Percentiles rank a stretch among this genome's conserved stretches.
Evolutionary conservation across 2,329 filamentous ascomycete genomes (phyloP).

Genomic region (Berkeleyomyces rouxiae): DNA sequence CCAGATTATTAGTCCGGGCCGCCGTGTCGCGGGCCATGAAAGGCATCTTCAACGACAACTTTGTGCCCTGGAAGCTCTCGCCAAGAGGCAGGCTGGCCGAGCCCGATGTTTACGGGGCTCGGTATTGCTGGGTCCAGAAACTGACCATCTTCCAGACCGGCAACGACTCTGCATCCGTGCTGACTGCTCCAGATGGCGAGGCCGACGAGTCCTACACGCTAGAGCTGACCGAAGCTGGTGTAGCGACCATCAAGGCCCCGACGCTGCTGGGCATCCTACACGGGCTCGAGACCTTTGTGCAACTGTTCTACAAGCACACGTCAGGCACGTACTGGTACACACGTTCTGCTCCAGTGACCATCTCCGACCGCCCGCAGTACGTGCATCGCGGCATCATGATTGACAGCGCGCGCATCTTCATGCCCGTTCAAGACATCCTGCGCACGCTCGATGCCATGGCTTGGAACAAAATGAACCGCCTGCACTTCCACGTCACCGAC

Average conservation of each 20-base stretch:
- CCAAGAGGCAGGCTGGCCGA: slow-evolving; percentile 48
- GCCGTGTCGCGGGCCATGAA: slow-evolving; percentile 42
- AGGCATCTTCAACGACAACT: slow-evolving; percentile 48
- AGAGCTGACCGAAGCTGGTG: slow-evolving; percentile 38
- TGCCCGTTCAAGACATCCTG: slow-evolving; percentile 48
- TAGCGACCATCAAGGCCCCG: slow-evolving; percentile 44
- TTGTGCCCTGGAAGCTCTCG: slow-evolving; percentile 67
- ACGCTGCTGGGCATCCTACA: slow-evolving; percentile 54
- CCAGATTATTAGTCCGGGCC: slow-evolving; percentile 37
- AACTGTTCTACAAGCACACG: slow-evolving; percentile 63
- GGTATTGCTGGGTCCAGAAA: slow-evolving; percentile 30
- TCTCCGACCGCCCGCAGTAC: slow-evolving; percentile 60
- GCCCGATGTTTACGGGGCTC: slow-evolving; percentile 28
- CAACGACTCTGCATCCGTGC: slow-evolving; percentile 34
- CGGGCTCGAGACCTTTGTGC: slow-evolving; percentile 60
- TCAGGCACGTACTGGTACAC: slow-evolving; percentile 46
- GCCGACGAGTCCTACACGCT: slow-evolving; percentile 66
- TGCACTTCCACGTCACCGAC: slow-evolving; percentile 71
- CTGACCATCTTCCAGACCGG: slow-evolving; percentile 46
- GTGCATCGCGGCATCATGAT: slow-evolving; percentile 63
- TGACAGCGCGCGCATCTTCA: slow-evolving; percentile 60
- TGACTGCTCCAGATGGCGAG: slow-evolving; percentile 43
- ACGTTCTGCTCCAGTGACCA: slow-evolving; percentile 49
- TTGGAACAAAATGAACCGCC: slow-evolving; percentile 68
- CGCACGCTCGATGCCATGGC: slow-evolving; percentile 60